These are phyloP conservation scores for Populus hybrid DNA, from an alignment of 441 rosid species.

Conservation along the genomic window DNA sequence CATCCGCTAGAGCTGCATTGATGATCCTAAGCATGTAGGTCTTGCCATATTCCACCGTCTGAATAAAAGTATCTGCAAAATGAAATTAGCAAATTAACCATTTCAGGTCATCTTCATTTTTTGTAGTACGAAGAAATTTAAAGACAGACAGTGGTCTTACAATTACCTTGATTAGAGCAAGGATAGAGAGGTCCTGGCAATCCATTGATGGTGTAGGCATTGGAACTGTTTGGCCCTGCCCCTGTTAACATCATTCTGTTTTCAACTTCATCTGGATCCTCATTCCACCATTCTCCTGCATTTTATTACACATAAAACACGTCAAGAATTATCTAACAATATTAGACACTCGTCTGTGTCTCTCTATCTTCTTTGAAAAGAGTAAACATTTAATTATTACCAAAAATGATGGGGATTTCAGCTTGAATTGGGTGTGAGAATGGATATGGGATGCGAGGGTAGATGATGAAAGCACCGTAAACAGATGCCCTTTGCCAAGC, in stretches of 20 bases:
- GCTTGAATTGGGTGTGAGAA: slow-evolving; percentile 40
- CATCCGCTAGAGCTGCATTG: slow-evolving; percentile 53
- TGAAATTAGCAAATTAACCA: not conserved
- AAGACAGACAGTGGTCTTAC: not conserved
- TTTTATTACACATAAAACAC: not conserved
- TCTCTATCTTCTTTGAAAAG: not conserved
- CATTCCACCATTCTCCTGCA: slow-evolving; percentile 70
- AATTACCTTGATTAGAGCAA: slow-evolving; percentile 55
- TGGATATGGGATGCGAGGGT: slow-evolving; percentile 54
- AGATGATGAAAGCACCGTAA: slow-evolving; percentile 61
- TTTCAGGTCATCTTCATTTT: not conserved
- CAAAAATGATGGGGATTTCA: slow-evolving; percentile 60
- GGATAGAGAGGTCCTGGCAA: slow-evolving; percentile 65
- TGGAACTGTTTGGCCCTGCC: slow-evolving; percentile 40
- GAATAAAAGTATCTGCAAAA: slow-evolving; percentile 44
- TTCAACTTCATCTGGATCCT: slow-evolving; percentile 50
- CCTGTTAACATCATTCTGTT: slow-evolving; percentile 43
- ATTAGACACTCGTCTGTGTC: not conserved
- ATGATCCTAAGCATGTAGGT: slow-evolving; percentile 55
- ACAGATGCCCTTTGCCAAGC: slow-evolving; percentile 73
- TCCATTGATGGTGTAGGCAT: slow-evolving; percentile 63
- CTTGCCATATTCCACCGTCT: slow-evolving; percentile 46
- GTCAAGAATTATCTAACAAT: not conserved
- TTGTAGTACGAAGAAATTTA: not conserved
- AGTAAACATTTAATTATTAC: slow-evolving; percentile 19